Evolutionary conservation across 2,329 filamentous ascomycete genomes (phyloP).

Genomic region (Albifimbria verrucaria): DNA sequence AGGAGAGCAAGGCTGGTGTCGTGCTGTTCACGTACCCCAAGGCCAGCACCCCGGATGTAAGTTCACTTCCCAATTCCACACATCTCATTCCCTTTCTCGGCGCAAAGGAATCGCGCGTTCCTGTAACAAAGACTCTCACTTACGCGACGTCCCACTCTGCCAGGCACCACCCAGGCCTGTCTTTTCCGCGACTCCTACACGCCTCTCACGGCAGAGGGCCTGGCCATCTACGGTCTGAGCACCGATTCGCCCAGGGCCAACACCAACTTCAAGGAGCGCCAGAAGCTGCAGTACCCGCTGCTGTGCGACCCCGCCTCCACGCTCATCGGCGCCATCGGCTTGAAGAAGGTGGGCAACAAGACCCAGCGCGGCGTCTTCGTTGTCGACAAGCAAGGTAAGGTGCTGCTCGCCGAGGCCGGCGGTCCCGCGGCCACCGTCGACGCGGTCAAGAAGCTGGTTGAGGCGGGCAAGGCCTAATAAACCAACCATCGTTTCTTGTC

Average conservation of each 20-base stretch:
- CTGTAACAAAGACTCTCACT: slow-evolving; percentile 8
- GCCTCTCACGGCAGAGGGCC: slow-evolving; percentile 71
- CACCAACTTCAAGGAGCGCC: slow-evolving; percentile 87
- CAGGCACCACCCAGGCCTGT: slow-evolving; percentile 91
- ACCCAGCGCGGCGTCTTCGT: slow-evolving; percentile 87
- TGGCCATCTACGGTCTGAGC: slow-evolving; percentile 87
- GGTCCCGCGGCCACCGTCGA: slow-evolving; percentile 75
- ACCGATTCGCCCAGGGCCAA: slow-evolving; percentile 87
- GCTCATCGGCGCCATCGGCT: slow-evolving; percentile 81
- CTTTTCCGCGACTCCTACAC: slow-evolving; percentile 85
- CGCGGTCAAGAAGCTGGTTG: slow-evolving; percentile 69
- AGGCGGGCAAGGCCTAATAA: slow-evolving; percentile 25
- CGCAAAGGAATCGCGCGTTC: too few species aligned
- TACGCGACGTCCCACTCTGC: too few species aligned
- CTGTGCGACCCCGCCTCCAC: slow-evolving; percentile 75
- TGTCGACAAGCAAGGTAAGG: slow-evolving; percentile 76
- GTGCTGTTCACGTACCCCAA: slow-evolving; percentile 95
- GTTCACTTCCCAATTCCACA: slow-evolving; percentile 27
- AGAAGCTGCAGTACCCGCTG: slow-evolving; percentile 82
- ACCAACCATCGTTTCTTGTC: too few species aligned
- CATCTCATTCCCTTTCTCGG: not conserved
- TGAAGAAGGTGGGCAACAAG: slow-evolving; percentile 79
- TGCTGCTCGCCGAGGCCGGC: slow-evolving; percentile 71
- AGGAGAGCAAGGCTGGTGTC: slow-evolving; percentile 79
- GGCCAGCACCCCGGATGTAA: slow-evolving; percentile 94